Evolutionary conservation across 768 basidiomycete species (phyloP).

Genomic region (Tulasnella sp.): DNA sequence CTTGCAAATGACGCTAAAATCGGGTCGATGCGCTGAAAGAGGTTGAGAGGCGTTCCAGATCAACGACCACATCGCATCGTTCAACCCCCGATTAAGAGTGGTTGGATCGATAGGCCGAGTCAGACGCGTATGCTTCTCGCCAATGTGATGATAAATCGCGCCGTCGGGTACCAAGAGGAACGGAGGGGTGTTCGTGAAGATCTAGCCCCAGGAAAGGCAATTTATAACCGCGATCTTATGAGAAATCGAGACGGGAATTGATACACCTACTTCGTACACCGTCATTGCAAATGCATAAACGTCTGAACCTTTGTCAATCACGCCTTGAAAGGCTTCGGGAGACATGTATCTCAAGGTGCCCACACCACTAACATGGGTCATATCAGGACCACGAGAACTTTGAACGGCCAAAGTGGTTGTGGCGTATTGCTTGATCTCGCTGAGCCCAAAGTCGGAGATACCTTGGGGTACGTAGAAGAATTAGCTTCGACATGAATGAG

Average conservation of each 20-base stretch:
- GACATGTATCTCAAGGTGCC: conserved; percentile 6
- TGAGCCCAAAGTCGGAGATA: conserved; percentile 2
- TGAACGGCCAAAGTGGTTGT: not conserved
- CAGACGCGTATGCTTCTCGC: not conserved
- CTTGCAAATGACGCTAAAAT: not conserved
- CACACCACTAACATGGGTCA: not conserved
- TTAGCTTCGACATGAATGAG: not conserved
- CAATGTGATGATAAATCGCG: not conserved
- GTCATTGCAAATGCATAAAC: conserved; percentile 2
- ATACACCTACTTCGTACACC: not conserved
- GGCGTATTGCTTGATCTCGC: conserved; percentile 4
- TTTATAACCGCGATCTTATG: not conserved
- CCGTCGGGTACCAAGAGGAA: not conserved
- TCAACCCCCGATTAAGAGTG: not conserved
- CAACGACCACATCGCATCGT: conserved; percentile 1
- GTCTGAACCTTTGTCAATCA: not conserved
- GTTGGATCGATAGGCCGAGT: not conserved
- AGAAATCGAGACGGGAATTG: not conserved
- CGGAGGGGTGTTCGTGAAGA: not conserved
- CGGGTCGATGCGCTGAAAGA: not conserved
- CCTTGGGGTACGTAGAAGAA: not conserved
- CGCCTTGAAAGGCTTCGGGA: not conserved
- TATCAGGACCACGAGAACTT: no score
- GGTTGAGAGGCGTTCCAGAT: not conserved
- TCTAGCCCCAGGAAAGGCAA: not conserved